These are phyloP conservation scores for Tricharina praecox DNA, from an alignment of 495 filamentous ascomycete genomes.

Conservation along the genomic window DNA sequence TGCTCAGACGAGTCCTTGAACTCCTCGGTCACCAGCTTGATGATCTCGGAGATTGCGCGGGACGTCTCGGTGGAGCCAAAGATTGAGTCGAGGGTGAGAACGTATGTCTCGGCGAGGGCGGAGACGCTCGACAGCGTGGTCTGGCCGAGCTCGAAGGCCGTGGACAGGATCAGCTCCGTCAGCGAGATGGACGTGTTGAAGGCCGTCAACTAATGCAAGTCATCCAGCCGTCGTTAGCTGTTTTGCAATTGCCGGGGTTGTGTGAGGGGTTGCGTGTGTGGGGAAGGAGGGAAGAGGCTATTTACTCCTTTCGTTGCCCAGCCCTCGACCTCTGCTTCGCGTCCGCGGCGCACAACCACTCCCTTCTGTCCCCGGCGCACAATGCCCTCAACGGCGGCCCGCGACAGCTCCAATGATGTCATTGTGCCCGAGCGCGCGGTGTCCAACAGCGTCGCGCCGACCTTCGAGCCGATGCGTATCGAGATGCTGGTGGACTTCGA, in stretches of 20 bases:
- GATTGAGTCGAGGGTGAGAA: conserved; percentile 54
- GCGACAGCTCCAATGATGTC: conserved; percentile 50
- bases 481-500: conserved; percentile 53
- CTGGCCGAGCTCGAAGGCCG: conserved; percentile 53
- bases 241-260: neutral
- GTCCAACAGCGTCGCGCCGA: conserved; percentile 47
- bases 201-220: neutral
- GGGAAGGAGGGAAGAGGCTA: neutral
- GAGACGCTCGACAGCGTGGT: conserved; percentile 44
- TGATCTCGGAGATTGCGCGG: conserved; percentile 62
- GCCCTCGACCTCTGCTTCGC: conserved; percentile 10
- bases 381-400: conserved; percentile 49
- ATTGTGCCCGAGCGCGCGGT: conserved; percentile 51
- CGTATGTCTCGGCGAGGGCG: conserved; percentile 46
- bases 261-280: neutral
- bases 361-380: conserved; percentile 53
- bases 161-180: conserved; percentile 27
- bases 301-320: conserved; percentile 24
- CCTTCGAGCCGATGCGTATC: conserved; percentile 49
- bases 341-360: conserved; percentile 27
- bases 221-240: neutral
- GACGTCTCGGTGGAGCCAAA: conserved; percentile 66
- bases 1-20: conserved; percentile 44
- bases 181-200: conserved; percentile 25
- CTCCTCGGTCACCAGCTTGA: conserved; percentile 54